Conservation (phyloP, 1,139 yeast genomes). For the Saccharomyces hybrid region DNA sequence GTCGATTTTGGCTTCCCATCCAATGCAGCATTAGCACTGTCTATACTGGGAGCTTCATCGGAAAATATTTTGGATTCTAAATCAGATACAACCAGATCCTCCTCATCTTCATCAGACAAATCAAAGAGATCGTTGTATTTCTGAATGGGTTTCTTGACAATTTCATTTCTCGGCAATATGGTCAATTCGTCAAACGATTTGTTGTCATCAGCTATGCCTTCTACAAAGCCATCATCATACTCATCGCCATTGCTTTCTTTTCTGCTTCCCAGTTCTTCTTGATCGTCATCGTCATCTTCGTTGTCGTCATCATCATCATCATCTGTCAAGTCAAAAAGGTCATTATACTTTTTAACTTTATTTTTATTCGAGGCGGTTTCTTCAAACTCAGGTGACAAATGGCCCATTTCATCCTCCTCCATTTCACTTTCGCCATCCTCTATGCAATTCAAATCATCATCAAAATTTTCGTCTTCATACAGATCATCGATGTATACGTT, state of each 20-base stretch:
- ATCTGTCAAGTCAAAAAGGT: conserved; percentile 11
- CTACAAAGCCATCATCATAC: not conserved
- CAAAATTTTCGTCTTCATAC: conserved; percentile 45
- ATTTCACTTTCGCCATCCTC: conserved; percentile 33
- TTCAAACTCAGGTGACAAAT: conserved; percentile 6
- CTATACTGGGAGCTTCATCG: not conserved
- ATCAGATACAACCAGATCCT: not conserved
- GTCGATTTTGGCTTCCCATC: not conserved
- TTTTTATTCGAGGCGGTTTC: conserved; percentile 7
- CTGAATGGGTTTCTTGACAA: conserved; percentile 7
- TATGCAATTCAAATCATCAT: conserved; percentile 42
- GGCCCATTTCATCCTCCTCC: conserved; percentile 35
- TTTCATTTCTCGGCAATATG: not conserved
- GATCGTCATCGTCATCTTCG: not conserved
- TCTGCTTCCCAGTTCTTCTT: not conserved
- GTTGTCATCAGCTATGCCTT: not conserved
- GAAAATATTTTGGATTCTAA: not conserved
- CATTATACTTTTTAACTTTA: conserved; percentile 8
- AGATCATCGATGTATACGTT: conserved; percentile 33
- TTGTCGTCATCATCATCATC: conserved; percentile 2
- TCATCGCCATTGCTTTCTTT: not conserved
- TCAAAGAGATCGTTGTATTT: conserved; percentile 24
- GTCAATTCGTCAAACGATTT: not conserved
- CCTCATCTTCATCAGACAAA: conserved; percentile 21
- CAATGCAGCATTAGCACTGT: not conserved